A percentile compares a stretch with the other conserved stretches of the same genome.
Conservation (phyloP, 345 rosid species). For the Anastatica hierochuntica region DNA sequence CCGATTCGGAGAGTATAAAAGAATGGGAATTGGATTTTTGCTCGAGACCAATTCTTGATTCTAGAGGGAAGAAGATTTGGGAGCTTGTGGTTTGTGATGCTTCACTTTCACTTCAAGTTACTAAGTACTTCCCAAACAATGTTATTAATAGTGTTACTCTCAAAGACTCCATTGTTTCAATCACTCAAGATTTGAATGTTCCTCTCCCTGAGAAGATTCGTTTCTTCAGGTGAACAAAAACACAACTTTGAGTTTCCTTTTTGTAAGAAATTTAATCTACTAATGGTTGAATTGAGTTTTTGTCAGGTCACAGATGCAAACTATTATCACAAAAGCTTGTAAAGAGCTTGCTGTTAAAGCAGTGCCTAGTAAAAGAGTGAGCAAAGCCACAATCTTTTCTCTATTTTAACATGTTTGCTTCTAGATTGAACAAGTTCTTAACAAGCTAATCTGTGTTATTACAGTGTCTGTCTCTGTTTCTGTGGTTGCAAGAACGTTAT, state of each 20-base stretch:
- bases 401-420: too few species aligned
- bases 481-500: constrained; percentile 90
- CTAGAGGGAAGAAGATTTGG: constrained; percentile 88
- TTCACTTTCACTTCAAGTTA: constrained; percentile 78
- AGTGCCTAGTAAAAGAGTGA: constrained; percentile 79
- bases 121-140: constrained; percentile 83
- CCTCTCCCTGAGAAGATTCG: constrained; percentile 72
- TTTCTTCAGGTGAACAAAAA: constrained; percentile 56
- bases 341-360: constrained; percentile 74
- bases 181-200: constrained; percentile 57
- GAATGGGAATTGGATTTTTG: constrained; percentile 96
- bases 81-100: constrained; percentile 87
- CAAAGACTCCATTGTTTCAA: constrained; percentile 60
- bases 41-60: constrained; percentile 85
- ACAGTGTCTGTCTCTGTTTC: constrained; percentile 74
- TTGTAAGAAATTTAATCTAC: too few species aligned
- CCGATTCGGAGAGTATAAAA: constrained; percentile 57
- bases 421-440: neutral
- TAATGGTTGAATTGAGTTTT: constrained; percentile 8
- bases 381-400: too few species aligned
- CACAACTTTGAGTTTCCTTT: neutral
- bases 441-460: constrained; percentile 5
- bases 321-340: constrained; percentile 75
- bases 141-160: constrained; percentile 85
- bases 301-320: constrained; percentile 92